phyloP scores from a whole-genome alignment of 768 basidiomycete genomes.

The Rhodosporidiobolus odoratus region DNA sequence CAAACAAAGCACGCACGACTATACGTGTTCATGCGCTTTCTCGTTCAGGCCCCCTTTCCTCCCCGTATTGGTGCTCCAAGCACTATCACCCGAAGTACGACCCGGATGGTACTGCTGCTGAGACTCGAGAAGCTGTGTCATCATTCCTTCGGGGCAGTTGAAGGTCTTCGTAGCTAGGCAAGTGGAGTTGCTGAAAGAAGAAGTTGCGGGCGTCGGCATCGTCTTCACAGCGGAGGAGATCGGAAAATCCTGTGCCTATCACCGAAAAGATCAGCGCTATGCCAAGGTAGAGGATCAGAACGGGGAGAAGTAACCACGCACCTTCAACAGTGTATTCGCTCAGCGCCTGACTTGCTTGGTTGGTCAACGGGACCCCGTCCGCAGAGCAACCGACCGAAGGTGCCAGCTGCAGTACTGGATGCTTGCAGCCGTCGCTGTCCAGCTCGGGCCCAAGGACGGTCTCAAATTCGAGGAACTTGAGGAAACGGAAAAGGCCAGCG shows the following conservation, averaged over 20 bases:
- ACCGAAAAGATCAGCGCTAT: neutral
- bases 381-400: neutral
- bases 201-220: neutral
- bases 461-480: neutral
- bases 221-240: neutral
- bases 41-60: no score
- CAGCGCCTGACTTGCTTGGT: no score
- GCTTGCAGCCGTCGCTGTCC: neutral
- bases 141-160: conserved; percentile 3
- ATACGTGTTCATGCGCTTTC: no score
- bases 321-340: neutral
- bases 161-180: conserved; percentile 3
- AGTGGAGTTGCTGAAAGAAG: neutral
- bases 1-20: no score
- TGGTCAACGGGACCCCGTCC: neutral
- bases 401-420: neutral
- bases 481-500: neutral
- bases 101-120: neutral
- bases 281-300: no score
- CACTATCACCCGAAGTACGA: neutral
- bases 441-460: neutral
- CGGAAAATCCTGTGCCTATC: neutral
- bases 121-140: neutral
- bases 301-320: neutral
- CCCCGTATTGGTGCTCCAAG: no score